Conservation (phyloP, 306 rosid genomes). For the Vigna nakashimae region DNA sequence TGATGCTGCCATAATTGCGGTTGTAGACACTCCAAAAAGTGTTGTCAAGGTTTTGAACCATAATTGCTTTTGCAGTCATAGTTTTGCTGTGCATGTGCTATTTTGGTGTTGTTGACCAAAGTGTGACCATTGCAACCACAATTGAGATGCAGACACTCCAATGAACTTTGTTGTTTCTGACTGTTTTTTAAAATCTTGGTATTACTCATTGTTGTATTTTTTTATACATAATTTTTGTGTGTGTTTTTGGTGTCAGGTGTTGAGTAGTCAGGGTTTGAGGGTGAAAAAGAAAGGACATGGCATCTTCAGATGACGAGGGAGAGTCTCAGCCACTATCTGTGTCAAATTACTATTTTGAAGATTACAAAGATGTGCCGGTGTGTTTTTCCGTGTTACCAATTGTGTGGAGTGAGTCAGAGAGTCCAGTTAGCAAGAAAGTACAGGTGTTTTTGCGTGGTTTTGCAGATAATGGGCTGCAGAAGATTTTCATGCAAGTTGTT, state of each 20-base stretch:
- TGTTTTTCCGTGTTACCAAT: conserved; percentile 76
- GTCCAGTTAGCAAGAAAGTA: conserved; percentile 38
- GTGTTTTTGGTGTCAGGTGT: conserved; percentile 33
- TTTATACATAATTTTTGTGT: not conserved
- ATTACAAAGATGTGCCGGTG: conserved; percentile 57
- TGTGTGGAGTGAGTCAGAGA: conserved; percentile 65
- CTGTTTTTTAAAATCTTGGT: not conserved
- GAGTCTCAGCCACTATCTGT: conserved; percentile 57
- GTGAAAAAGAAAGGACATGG: conserved; percentile 52
- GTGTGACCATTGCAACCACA: not conserved
- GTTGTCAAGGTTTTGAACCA: too few species aligned
- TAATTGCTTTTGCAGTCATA: too few species aligned
- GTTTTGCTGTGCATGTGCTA: not conserved
- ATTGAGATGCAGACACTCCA: not conserved
- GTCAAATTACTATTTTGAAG: conserved; percentile 72
- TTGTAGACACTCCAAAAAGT: too few species aligned
- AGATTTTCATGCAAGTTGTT: conserved; percentile 62
- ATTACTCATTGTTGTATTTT: conserved; percentile 11
- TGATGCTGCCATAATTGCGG: too few species aligned
- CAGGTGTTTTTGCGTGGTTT: conserved; percentile 64
- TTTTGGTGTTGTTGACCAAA: not conserved
- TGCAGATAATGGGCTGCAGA: conserved; percentile 74
- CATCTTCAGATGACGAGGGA: conserved; percentile 82
- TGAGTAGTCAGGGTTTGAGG: conserved; percentile 38
- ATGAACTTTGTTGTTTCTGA: not conserved